phyloP scores from a whole-genome alignment of 2,329 filamentous ascomycete species.

The Orbilia blumenaviensis region DNA sequence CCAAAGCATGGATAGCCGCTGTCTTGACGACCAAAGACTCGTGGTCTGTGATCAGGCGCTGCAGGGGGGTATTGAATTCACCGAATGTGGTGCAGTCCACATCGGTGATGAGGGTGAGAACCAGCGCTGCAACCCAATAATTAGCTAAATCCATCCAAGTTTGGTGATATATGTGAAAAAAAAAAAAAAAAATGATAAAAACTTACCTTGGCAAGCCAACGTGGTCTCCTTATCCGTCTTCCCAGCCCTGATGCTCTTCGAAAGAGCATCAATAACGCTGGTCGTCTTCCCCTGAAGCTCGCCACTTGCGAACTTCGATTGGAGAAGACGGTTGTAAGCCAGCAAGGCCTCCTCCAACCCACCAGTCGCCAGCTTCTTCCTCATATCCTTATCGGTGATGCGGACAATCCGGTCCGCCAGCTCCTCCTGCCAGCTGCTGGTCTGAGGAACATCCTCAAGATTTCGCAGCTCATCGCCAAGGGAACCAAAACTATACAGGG shows the following conservation, averaged over 20 bases:
- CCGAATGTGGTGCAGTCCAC: conserved; percentile 74
- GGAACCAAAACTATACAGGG: conserved; percentile 67
- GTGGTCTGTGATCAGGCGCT: conserved; percentile 72
- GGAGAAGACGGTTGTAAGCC: conserved; percentile 72
- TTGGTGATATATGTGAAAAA: too few species aligned
- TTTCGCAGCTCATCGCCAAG: conserved; percentile 73
- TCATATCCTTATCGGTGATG: conserved; percentile 68
- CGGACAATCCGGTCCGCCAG: conserved; percentile 74
- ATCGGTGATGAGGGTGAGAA: conserved; percentile 74
- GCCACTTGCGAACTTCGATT: conserved; percentile 73
- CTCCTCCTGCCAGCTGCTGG: conserved; percentile 68
- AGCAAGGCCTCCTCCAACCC: conserved; percentile 73
- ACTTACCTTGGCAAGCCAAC: conserved; percentile 71
- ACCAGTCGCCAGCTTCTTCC: conserved; percentile 79
- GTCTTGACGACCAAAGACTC: conserved; percentile 72
- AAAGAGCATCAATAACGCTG: conserved; percentile 72
- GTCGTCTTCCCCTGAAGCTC: conserved; percentile 69
- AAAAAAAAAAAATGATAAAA: too few species aligned
- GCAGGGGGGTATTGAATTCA: conserved; percentile 68
- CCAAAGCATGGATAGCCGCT: conserved; percentile 76
- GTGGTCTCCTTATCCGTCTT: conserved; percentile 74
- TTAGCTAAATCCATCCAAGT: neutral
- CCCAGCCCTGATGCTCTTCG: conserved; percentile 76
- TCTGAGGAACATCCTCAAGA: conserved; percentile 64
- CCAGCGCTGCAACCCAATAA: conserved; percentile 65